Evolutionary conservation across 495 filamentous ascomycete genomes (phyloP), one percentile per base, ranked within the genome.

Genomic region (Penicillium cataractarum): DNA sequence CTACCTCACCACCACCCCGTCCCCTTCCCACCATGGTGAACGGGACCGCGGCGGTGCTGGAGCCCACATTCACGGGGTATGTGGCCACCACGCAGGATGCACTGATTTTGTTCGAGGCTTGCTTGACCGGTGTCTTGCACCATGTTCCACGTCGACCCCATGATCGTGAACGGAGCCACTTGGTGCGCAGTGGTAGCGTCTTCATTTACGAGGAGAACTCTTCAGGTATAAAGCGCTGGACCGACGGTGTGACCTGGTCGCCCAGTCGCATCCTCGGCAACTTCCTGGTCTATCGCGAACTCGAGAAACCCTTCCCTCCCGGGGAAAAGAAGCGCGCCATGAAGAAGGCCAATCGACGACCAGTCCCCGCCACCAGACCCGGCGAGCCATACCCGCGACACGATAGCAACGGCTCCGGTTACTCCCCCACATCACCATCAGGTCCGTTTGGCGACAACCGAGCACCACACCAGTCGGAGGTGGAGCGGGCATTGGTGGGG

Each of bases 161-260:
- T 66, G 93, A 97, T 63, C 82, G 89, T 26, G 93, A 97, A 70
- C 86, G 93, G 37, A 75, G 78, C 9, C 72, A 81, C 17, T 80
- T 94, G 42, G 93, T 97, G 66, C 84, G 81, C 60, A 96, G 91
- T 68, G 93, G 93, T 24, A 88, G 89, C 57, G 84, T 96, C 12
- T 94, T 97, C 72, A 90, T 97, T 64, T 97, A 96, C 75, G 91
- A 95, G 69, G 92, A 96, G 70, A 86, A 90, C 58, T 87, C 90
- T 1, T 94, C 92, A 1, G 91, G 90, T 2, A 96, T 97, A 75
- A 96, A 94, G 77, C 84, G 93, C 42, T 97, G 93, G 93, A 97
- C 93, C 0, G 93, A 97, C 71, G 92, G 92, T 3, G 83, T 91
- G 13, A 86, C 86, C 19, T 97, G 93, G 93, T 94, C 90, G 67